Percentiles rank a stretch among this genome's conserved stretches.
Conservation (phyloP, 441 rosid species). For the Eutrema salsugineum region DNA sequence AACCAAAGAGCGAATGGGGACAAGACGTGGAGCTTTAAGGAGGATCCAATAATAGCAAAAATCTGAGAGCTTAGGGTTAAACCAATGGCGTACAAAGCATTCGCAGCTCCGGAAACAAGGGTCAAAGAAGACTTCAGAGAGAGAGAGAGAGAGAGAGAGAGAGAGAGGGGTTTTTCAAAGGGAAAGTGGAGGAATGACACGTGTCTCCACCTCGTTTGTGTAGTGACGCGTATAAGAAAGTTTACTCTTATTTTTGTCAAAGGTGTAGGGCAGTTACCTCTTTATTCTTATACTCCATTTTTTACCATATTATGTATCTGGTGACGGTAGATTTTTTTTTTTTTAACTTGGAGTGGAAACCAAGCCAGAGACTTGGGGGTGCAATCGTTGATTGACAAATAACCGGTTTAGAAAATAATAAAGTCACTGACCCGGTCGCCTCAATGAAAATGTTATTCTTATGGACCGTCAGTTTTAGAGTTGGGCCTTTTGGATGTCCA, state of each 20-base stretch:
- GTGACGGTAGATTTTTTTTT: neutral
- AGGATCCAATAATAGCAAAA: slow-evolving; percentile 24
- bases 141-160: too few species aligned
- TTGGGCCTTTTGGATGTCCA: neutral
- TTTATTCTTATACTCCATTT: neutral
- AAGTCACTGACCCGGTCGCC: neutral
- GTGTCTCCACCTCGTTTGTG: slow-evolving; percentile 13
- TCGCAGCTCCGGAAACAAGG: slow-evolving; percentile 22
- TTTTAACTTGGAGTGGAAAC: slow-evolving; percentile 15
- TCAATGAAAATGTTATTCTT: neutral
- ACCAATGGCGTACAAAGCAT: slow-evolving; percentile 27
- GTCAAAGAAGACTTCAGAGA: slow-evolving; percentile 8
- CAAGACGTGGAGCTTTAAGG: slow-evolving; percentile 25
- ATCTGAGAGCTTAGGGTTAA: slow-evolving; percentile 13
- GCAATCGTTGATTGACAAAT: neutral
- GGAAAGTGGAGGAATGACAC: slow-evolving; percentile 1
- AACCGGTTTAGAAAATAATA: neutral
- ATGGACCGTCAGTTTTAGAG: neutral
- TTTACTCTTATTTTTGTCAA: neutral
- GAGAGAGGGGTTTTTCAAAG: neutral
- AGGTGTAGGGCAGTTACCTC: neutral
- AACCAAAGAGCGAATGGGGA: slow-evolving; percentile 24
- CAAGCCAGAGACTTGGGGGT: neutral
- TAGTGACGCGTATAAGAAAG: slow-evolving; percentile 19
- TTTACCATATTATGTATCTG: neutral